phyloP scores from a whole-genome alignment of 108 stramenopile species.

The Nitzschia sp. region DNA sequence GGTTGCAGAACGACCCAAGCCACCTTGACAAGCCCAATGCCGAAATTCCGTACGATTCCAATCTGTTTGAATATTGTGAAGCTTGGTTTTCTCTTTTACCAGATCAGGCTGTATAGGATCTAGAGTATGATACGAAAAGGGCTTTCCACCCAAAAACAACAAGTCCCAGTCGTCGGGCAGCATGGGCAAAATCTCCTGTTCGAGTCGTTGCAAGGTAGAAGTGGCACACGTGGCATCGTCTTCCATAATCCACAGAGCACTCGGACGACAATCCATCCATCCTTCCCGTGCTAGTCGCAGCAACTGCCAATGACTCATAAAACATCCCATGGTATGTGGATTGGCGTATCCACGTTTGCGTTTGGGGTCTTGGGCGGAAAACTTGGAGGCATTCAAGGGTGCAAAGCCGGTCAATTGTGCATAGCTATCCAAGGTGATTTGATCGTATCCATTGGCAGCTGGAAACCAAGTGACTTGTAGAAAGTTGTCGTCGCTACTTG shows the following conservation, averaged over 20 bases:
- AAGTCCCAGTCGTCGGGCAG: constrained; percentile 16
- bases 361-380: not conserved
- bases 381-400: constrained; percentile 6
- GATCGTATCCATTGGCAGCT: constrained; percentile 9
- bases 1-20: constrained; percentile 8
- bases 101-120: not conserved
- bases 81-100: not conserved
- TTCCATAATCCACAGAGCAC: constrained; percentile 19
- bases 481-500: not conserved
- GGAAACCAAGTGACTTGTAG: constrained; percentile 16
- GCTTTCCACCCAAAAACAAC: constrained; percentile 24
- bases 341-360: not conserved
- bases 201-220: not conserved
- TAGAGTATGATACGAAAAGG: constrained; percentile 19
- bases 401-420: not conserved
- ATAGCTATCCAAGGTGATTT: not conserved
- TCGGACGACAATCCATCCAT: not conserved
- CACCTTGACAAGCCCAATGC: constrained; percentile 5
- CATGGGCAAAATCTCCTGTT: not conserved
- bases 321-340: constrained; percentile 22
- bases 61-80: not conserved
- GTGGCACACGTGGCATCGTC: constrained; percentile 19
- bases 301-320: constrained; percentile 23
- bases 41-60: not conserved
- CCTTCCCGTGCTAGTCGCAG: not conserved